These are phyloP conservation scores for Lactuca sativa DNA, from an alignment of 129 eudicot genomes.

Conservation along the genomic window DNA sequence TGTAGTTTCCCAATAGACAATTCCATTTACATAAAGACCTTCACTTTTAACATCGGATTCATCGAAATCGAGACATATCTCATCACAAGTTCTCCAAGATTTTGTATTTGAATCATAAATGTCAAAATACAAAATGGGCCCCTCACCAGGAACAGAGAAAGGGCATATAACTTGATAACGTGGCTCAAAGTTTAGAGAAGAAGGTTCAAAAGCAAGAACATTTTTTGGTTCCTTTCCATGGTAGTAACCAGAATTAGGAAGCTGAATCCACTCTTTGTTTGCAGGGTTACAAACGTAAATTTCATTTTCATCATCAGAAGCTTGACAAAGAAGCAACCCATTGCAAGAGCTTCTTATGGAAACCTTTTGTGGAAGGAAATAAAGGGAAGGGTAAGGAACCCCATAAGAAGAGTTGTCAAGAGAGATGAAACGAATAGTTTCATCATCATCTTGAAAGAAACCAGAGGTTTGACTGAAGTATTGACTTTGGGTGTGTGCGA, in stretches of 20 bases:
- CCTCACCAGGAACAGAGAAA: constrained; percentile 31
- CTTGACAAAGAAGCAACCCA: constrained; percentile 59
- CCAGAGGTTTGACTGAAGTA: constrained; percentile 46
- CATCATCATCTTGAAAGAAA: constrained; percentile 33
- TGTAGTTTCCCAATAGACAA: constrained; percentile 51
- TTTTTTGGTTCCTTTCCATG: constrained; percentile 40
- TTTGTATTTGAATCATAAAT: constrained; percentile 50
- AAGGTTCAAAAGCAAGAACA: constrained; percentile 59
- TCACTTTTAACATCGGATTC: constrained; percentile 11
- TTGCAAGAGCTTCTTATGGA: constrained; percentile 45
- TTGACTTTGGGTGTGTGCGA: constrained; percentile 45
- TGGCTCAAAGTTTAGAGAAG: constrained; percentile 36
- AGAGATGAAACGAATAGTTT: constrained; percentile 29
- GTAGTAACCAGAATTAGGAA: constrained; percentile 37
- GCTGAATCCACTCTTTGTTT: constrained; percentile 23
- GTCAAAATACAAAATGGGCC: constrained; percentile 41
- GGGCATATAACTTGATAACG: constrained; percentile 46
- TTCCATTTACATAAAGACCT: constrained; percentile 46
- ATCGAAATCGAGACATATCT: constrained; percentile 34
- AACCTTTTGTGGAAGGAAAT: constrained; percentile 33
- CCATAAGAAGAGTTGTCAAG: constrained; percentile 43
- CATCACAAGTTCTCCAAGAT: constrained; percentile 39
- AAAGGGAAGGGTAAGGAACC: constrained; percentile 42
- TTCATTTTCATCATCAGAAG: neutral
- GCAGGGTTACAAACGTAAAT: constrained; percentile 58